Evolutionary conservation across 805 yeast genomes (phyloP).

Genomic region (Hanseniaspora mollemarum): DNA sequence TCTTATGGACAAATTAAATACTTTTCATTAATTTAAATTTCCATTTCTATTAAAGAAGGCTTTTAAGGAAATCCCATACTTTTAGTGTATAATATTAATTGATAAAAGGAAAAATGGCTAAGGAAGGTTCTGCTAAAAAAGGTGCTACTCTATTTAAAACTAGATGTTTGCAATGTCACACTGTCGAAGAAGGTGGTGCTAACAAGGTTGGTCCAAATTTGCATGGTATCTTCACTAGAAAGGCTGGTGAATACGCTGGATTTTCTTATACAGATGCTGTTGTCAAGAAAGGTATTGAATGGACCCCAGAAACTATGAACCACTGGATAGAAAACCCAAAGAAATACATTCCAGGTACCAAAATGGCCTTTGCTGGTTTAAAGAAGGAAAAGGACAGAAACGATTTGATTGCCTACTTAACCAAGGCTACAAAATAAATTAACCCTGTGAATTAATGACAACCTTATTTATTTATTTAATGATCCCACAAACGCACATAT

Average conservation of each 20-base stretch:
- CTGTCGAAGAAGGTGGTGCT: constrained; percentile 89
- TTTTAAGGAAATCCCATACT: constrained; percentile 1
- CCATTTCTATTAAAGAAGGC: neutral
- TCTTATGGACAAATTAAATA: too few species aligned
- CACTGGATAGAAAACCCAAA: constrained; percentile 98
- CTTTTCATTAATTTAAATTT: too few species aligned
- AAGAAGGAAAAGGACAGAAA: constrained; percentile 98
- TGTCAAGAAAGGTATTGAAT: constrained; percentile 83
- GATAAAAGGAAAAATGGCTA: constrained; percentile 12
- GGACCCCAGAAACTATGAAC: constrained; percentile 80
- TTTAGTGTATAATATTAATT: neutral
- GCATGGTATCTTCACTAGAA: constrained; percentile 87
- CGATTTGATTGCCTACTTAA: constrained; percentile 83
- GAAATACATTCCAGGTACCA: constrained; percentile 99
- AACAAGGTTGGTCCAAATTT: constrained; percentile 99
- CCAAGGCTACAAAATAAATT: constrained; percentile 39
- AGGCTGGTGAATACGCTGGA: constrained; percentile 84
- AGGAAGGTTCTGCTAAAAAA: constrained; percentile 63
- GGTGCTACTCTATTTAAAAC: constrained; percentile 98
- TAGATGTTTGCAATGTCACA: constrained; percentile 98
- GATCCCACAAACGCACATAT: neutral
- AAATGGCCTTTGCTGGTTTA: constrained; percentile 99
- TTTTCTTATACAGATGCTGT: constrained; percentile 97
- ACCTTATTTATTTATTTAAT: constrained; percentile 3
- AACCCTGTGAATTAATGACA: neutral